Evolutionary conservation across 163 green algal genomes (phyloP), one percentile per base, ranked within the genome.

Genomic region (Scenedesmus sp.): DNA sequence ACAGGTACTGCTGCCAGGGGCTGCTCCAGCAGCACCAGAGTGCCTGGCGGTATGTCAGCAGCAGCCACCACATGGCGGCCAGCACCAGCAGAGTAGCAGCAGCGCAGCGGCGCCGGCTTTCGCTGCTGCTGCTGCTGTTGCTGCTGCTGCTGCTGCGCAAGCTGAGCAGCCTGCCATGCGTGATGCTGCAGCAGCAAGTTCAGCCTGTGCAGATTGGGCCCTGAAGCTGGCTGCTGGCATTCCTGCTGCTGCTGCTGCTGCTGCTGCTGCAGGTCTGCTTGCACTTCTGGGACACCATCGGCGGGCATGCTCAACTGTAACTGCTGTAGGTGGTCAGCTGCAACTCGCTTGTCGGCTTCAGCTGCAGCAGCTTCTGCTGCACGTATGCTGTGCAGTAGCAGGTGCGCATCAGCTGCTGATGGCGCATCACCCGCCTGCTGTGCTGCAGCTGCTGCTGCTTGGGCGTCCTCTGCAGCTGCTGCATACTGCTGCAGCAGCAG

Each of bases 1-100:
- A 91, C 87, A 54, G 56, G 12, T 13, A 91, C 76, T 81, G 87
- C 87, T 86, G 87, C 87, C 3, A 91, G 26, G 54, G 87, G 74
- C 56, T 66, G n/a, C 23, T 91, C 87, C 20, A 66, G 76, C 3
- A 91, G 26, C 57, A 91, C 76, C 15, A 91, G 16, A 13, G 74
- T 66, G 1, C 87, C 87, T 34, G 87, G 57, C 9, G 59, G 8
- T 15, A 91, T 79, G 62, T 67, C 55, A 15, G 57, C 23, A 54
- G 73, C 87, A 57, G 87, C 87, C 4, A 87, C 26, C 13, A 91
- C 56, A 66, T 91, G 76, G 0, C 87, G 59, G 8, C 87, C 87
- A 54, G 74, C 76, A 66, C 57, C 15, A 16, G 74, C 16, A 1
- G 16, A 55, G 70, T 87, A 91, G 57, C 76, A 54, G 76, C 87